A percentile compares a stretch with the other conserved stretches of the same genome.
phyloP scores from a whole-genome alignment of 768 basidiomycete genomes.

The Tricholoma sp. region DNA sequence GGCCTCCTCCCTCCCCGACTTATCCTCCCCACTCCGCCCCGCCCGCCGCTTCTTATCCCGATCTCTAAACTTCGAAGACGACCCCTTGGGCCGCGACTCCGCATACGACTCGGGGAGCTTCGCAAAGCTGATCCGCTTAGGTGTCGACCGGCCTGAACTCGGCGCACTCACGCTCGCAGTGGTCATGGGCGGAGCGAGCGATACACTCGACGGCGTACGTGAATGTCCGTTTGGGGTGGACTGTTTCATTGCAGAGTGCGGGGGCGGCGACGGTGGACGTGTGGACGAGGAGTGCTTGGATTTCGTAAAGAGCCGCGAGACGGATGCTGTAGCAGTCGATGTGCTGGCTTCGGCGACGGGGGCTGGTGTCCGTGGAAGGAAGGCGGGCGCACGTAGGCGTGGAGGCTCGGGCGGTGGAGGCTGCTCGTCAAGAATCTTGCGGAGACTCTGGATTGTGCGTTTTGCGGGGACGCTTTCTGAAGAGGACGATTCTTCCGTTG shows the following conservation, averaged over 20 bases:
- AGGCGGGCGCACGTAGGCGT: constrained; percentile 26
- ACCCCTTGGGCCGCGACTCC: constrained; percentile 24
- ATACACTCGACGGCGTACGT: constrained; percentile 21
- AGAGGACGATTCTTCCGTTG: constrained; percentile 56
- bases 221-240: neutral
- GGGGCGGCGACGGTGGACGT: constrained; percentile 56
- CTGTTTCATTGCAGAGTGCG: constrained; percentile 36
- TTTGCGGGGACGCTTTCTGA: constrained; percentile 54
- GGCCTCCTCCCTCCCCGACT: constrained; percentile 12
- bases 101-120: constrained; percentile 64
- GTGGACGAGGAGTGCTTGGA: constrained; percentile 54
- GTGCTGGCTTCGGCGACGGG: constrained; percentile 52
- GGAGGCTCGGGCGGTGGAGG: constrained; percentile 25
- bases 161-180: constrained; percentile 30
- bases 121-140: constrained; percentile 78
- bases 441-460: constrained; percentile 58
- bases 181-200: constrained; percentile 20
- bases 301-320: constrained; percentile 74
- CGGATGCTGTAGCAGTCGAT: constrained; percentile 71
- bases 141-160: constrained; percentile 49
- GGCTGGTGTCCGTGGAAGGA: constrained; percentile 46
- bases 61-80: constrained; percentile 29
- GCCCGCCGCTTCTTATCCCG: constrained; percentile 27
- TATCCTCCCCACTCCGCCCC: constrained; percentile 10
- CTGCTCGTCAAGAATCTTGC: constrained; percentile 63